phyloP scores from a whole-genome alignment of 805 yeast species.

The Pichia rugopelliculosa region DNA sequence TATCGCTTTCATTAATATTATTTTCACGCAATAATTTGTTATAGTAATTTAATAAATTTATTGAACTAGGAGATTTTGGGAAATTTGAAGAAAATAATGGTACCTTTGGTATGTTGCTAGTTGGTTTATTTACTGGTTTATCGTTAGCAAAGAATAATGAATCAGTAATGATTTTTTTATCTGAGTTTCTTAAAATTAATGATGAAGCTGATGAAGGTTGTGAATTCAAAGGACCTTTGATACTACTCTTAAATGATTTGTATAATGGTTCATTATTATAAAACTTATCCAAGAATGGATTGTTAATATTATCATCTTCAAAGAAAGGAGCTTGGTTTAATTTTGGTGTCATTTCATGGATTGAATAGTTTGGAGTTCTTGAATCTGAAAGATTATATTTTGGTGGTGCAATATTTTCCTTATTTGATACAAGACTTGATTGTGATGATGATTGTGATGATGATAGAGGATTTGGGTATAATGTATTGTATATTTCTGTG shows the following conservation, averaged over 20 bases:
- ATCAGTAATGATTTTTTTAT: background rate
- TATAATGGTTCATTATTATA: too few species aligned
- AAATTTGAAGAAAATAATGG: background rate
- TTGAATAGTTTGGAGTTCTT: slow-evolving; percentile 2
- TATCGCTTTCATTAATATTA: background rate
- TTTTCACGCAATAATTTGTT: background rate
- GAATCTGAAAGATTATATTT: slow-evolving; percentile 1
- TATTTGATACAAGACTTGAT: background rate
- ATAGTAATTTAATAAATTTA: background rate
- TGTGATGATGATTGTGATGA: background rate
- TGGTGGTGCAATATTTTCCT: slow-evolving; percentile 2
- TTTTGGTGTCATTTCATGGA: background rate
- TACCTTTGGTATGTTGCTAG: background rate
- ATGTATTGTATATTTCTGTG: background rate
- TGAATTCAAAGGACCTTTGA: background rate
- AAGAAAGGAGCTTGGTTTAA: background rate
- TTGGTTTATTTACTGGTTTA: background rate
- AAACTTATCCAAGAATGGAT: background rate
- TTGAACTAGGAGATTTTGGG: background rate
- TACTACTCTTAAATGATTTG: background rate
- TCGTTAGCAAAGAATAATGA: too few species aligned
- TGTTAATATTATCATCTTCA: background rate
- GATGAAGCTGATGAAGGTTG: background rate
- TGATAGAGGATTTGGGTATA: background rate
- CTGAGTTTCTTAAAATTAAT: too few species aligned